Evolutionary conservation across 768 basidiomycete genomes (phyloP).

Genomic region (Kwoniella bestiolae): DNA sequence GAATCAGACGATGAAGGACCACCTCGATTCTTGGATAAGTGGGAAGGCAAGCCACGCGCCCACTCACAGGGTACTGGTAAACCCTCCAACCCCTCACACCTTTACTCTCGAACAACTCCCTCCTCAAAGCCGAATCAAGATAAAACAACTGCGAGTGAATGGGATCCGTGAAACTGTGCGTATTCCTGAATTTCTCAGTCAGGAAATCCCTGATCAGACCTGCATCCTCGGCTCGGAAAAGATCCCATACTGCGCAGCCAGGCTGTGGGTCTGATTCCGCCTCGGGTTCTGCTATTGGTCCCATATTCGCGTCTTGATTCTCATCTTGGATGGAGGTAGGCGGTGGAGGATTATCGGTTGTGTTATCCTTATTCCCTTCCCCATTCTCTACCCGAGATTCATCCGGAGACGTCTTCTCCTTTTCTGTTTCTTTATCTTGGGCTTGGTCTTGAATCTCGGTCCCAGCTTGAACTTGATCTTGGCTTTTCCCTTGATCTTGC

Average conservation of each 20-base stretch:
- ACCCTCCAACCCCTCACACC: conserved; percentile 80
- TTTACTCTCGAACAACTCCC: conserved; percentile 68
- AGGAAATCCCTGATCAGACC: conserved; percentile 77
- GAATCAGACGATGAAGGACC: too few relatives aligned
- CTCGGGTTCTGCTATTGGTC: neutral
- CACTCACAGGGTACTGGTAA: conserved; percentile 75
- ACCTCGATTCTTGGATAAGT: too few relatives aligned
- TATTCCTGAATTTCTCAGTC: conserved; percentile 63
- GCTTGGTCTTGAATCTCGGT: neutral
- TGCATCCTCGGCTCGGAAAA: conserved; percentile 81
- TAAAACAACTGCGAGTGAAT: conserved; percentile 91
- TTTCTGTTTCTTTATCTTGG: neutral
- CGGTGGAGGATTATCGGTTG: neutral
- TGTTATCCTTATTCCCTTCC: neutral
- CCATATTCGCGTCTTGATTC: neutral
- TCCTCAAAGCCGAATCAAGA: conserved; percentile 70
- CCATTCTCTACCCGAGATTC: too few relatives aligned
- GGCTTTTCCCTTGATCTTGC: too few relatives aligned
- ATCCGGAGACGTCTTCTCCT: too few relatives aligned
- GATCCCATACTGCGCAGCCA: conserved; percentile 89
- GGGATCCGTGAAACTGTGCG: conserved; percentile 65
- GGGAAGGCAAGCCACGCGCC: too few relatives aligned
- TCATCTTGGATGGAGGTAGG: neutral
- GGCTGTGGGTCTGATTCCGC: conserved; percentile 19
- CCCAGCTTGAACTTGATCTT: neutral